These are phyloP conservation scores for Peronospora belbahrii DNA, from an alignment of 352 stramenopile genomes.

Conservation along the genomic window DNA sequence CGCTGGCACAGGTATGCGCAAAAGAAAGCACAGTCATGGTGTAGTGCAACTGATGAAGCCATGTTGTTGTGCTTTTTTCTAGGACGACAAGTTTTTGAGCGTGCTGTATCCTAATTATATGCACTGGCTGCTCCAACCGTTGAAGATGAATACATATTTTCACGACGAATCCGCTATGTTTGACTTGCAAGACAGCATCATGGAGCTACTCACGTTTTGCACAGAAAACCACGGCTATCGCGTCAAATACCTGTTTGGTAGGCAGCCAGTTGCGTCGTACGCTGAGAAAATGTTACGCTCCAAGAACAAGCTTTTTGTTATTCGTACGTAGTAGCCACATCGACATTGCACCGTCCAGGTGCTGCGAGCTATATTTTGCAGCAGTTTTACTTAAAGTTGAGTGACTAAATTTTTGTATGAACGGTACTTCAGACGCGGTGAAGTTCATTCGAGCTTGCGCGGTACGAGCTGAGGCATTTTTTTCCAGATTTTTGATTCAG, in stretches of 20 bases:
- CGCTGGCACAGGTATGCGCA: constrained; percentile 46
- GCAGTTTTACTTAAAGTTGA: not conserved
- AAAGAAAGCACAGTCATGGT: not conserved
- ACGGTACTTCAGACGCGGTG: constrained; percentile 42
- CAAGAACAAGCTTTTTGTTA: constrained; percentile 80
- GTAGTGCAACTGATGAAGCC: not conserved
- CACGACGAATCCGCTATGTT: constrained; percentile 50
- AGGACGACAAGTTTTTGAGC: constrained; percentile 85
- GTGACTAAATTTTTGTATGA: not conserved
- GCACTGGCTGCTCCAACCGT: constrained; percentile 71
- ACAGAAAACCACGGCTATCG: constrained; percentile 79
- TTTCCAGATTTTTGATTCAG: constrained; percentile 73
- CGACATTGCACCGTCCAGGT: constrained; percentile 15
- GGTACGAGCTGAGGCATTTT: constrained; percentile 70
- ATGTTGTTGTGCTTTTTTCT: not conserved
- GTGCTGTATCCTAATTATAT: constrained; percentile 86
- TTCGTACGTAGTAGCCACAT: constrained; percentile 45
- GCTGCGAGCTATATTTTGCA: constrained; percentile 11
- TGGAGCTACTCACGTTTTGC: constrained; percentile 82
- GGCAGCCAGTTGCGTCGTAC: constrained; percentile 67
- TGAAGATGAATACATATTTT: constrained; percentile 50
- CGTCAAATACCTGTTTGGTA: constrained; percentile 82
- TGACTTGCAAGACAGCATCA: constrained; percentile 71
- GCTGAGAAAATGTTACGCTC: constrained; percentile 66
- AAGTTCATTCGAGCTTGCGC: constrained; percentile 74